A percentile compares a stretch with the other conserved stretches of the same genome.
Conservation (phyloP, 768 basidiomycete genomes). For the Pulveroboletus sp. region DNA sequence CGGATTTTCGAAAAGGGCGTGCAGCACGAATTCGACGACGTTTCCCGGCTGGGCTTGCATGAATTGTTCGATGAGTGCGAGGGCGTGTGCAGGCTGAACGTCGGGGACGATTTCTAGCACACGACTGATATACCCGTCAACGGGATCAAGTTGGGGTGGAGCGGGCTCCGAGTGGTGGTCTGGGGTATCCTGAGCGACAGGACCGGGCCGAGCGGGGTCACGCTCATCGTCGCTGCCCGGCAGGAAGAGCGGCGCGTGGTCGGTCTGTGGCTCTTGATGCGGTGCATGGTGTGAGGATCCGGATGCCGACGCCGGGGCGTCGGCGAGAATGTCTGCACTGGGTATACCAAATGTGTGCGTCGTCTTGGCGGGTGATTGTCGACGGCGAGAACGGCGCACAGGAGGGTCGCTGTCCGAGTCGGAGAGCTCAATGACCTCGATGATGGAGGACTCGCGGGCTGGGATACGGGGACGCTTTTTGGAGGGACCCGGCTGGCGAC, state of each 20-base stretch:
- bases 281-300: slow-evolving; percentile 13
- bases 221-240: slow-evolving; percentile 38
- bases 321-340: slow-evolving; percentile 6
- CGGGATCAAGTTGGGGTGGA: slow-evolving; percentile 14
- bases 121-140: slow-evolving; percentile 39
- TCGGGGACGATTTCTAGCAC: slow-evolving; percentile 71
- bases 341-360: slow-evolving; percentile 14
- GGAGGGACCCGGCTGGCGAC: slow-evolving; percentile 16
- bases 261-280: neutral
- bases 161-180: slow-evolving; percentile 1
- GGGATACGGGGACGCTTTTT: slow-evolving; percentile 13
- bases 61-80: slow-evolving; percentile 44
- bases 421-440: slow-evolving; percentile 46
- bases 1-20: slow-evolving; percentile 58
- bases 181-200: neutral
- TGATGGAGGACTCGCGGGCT: slow-evolving; percentile 7
- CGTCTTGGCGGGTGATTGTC: slow-evolving; percentile 7
- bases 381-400: neutral
- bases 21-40: slow-evolving; percentile 53
- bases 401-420: slow-evolving; percentile 44
- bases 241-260: slow-evolving; percentile 32
- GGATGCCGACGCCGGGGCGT: slow-evolving; percentile 1
- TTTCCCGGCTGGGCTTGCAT: slow-evolving; percentile 31
- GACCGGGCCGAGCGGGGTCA: no score
- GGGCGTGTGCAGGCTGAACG: slow-evolving; percentile 54